These are phyloP conservation scores for Amanita exitialis DNA, from an alignment of 768 basidiomycete genomes.

Conservation along the genomic window DNA sequence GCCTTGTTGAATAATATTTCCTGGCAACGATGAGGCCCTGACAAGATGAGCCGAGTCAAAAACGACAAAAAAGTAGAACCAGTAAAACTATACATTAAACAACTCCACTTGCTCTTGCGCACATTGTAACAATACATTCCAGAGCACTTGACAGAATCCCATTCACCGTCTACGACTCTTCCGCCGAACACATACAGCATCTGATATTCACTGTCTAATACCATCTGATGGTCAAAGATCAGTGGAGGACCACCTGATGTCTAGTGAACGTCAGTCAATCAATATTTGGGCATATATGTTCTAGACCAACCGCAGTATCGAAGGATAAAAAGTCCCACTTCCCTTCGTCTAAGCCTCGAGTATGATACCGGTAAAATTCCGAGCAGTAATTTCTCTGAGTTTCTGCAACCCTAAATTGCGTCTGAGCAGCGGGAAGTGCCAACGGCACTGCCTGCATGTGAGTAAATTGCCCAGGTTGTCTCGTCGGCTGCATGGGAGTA, in stretches of 20 bases:
- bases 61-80: background rate
- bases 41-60: background rate
- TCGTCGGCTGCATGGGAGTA: background rate
- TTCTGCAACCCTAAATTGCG: slow-evolving; percentile 4
- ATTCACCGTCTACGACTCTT: slow-evolving; percentile 56
- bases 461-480: background rate
- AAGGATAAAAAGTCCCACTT: slow-evolving; percentile 65
- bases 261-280: slow-evolving; percentile 22
- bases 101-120: slow-evolving; percentile 53
- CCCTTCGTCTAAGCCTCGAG: slow-evolving; percentile 46
- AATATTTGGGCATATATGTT: background rate
- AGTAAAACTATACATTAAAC: slow-evolving; percentile 43
- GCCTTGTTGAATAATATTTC: slow-evolving; percentile 21
- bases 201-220: slow-evolving; percentile 60
- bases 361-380: slow-evolving; percentile 73
- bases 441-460: background rate
- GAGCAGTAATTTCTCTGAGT: slow-evolving; percentile 32
- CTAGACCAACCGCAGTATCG: slow-evolving; percentile 50
- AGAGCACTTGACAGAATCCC: slow-evolving; percentile 50
- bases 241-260: slow-evolving; percentile 59
- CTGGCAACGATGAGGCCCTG: slow-evolving; percentile 15
- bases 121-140: slow-evolving; percentile 70
- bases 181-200: slow-evolving; percentile 73
- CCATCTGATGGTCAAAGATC: slow-evolving; percentile 78
- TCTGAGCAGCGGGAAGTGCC: slow-evolving; percentile 3